Conservation (phyloP, 352 stramenopile species). For the Globisporangium perplexum region DNA sequence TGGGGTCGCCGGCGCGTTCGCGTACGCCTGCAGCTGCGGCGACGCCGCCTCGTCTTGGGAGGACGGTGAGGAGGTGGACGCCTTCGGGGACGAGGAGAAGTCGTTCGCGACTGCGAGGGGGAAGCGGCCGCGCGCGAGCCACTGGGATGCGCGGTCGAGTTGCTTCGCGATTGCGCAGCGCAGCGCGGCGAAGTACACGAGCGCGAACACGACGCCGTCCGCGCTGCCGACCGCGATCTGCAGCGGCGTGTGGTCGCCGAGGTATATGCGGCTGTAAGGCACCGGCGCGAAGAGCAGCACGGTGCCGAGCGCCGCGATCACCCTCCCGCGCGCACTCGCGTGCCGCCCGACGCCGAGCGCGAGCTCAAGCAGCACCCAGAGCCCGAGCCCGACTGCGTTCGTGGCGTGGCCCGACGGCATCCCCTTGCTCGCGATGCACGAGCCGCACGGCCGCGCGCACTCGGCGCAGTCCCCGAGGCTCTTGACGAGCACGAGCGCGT, state of each 20-base stretch:
- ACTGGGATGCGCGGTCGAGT: not conserved
- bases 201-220: slow-evolving; percentile 29
- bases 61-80: too few species aligned
- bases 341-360: slow-evolving; percentile 22
- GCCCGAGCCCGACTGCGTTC: slow-evolving; percentile 36
- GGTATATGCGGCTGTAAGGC: slow-evolving; percentile 49
- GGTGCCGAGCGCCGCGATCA: slow-evolving; percentile 1
- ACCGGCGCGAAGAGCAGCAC: slow-evolving; percentile 41
- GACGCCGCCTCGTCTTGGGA: not conserved
- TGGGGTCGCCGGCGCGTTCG: not conserved
- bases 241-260: slow-evolving; percentile 48
- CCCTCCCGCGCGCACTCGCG: slow-evolving; percentile 13
- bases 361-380: slow-evolving; percentile 46
- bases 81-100: too few species aligned
- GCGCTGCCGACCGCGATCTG: slow-evolving; percentile 37
- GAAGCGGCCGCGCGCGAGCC: slow-evolving; percentile 3
- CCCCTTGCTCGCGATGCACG: slow-evolving; percentile 35
- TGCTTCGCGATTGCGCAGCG: slow-evolving; percentile 27
- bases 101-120: slow-evolving; percentile 8
- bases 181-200: slow-evolving; percentile 41
- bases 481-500: slow-evolving; percentile 29
- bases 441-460: slow-evolving; percentile 40
- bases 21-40: not conserved
- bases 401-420: slow-evolving; percentile 50
- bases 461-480: slow-evolving; percentile 37